Percentiles rank a stretch among this genome's conserved stretches.
Evolutionary conservation across 106 monocot genomes (phyloP).

Genomic region (Dioscorea alata): DNA sequence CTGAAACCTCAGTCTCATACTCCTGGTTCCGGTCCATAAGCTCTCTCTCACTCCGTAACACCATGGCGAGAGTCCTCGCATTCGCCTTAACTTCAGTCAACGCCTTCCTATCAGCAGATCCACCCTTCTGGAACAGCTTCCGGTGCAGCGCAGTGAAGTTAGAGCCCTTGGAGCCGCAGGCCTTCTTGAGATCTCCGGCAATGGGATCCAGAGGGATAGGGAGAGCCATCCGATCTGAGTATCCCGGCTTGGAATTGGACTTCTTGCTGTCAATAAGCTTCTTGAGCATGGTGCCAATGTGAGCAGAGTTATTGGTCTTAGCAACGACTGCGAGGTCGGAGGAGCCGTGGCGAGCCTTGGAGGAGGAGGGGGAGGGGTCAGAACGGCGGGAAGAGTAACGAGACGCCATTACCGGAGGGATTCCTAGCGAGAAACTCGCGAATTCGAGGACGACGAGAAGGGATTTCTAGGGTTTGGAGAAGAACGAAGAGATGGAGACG

Average conservation of each 20-base stretch:
- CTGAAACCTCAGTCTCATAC: constrained; percentile 54
- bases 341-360: constrained; percentile 3
- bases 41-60: constrained; percentile 95
- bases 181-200: constrained; percentile 30
- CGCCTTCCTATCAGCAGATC: constrained; percentile 45
- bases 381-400: constrained; percentile 52
- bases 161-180: constrained; percentile 21
- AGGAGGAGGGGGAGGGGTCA: constrained; percentile 13
- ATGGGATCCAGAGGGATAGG: constrained; percentile 21
- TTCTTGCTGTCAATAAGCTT: constrained; percentile 69
- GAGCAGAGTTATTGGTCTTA: constrained; percentile 7
- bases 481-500: not conserved
- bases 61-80: constrained; percentile 90
- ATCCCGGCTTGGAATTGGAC: constrained; percentile 6
- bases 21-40: constrained; percentile 66
- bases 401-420: constrained; percentile 19
- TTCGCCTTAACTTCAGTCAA: constrained; percentile 71
- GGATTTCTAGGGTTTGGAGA: not conserved
- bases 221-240: not conserved
- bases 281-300: constrained; percentile 62
- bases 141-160: constrained; percentile 40
- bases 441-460: not conserved
- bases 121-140: constrained; percentile 74
- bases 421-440: not conserved
- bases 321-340: constrained; percentile 4